Percentiles rank a stretch among this genome's conserved stretches.
phyloP scores from a whole-genome alignment of 805 yeast species.

The Cyberlindnera saturnus region DNA sequence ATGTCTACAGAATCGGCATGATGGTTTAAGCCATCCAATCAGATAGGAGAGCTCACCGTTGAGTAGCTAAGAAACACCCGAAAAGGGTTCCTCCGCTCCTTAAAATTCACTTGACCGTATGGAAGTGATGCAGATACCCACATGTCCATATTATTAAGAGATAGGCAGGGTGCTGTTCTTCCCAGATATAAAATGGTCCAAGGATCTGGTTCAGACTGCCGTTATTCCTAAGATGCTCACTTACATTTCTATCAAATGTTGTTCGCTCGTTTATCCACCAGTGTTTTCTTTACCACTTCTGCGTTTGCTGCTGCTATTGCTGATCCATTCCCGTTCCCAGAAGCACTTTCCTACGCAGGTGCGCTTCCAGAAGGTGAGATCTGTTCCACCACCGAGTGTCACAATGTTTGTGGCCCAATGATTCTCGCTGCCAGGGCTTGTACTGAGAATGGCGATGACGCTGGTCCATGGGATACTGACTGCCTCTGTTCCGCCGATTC shows the following conservation, averaged over 20 bases:
- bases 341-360: constrained; percentile 1
- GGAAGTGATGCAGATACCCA: no score
- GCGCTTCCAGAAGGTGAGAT: not conserved
- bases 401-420: constrained; percentile 7
- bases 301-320: constrained; percentile 2
- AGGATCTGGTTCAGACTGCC: not conserved
- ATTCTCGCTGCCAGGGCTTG: constrained; percentile 5
- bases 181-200: not conserved
- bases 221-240: not conserved
- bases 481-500: constrained; percentile 2
- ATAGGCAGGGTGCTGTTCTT: not conserved
- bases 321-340: constrained; percentile 1
- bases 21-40: no score
- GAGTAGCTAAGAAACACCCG: no score
- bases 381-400: constrained; percentile 6
- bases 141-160: not conserved
- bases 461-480: constrained; percentile 2
- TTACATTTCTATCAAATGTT: constrained; percentile 1
- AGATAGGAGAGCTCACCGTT: no score
- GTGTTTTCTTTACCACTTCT: not conserved
- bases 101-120: no score
- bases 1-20: no score
- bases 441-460: constrained; percentile 1
- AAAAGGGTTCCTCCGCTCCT: no score
- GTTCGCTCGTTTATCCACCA: constrained; percentile 8